These are phyloP conservation scores for Pleurotus tuber-regium DNA, from an alignment of 768 basidiomycete species.

Conservation along the genomic window DNA sequence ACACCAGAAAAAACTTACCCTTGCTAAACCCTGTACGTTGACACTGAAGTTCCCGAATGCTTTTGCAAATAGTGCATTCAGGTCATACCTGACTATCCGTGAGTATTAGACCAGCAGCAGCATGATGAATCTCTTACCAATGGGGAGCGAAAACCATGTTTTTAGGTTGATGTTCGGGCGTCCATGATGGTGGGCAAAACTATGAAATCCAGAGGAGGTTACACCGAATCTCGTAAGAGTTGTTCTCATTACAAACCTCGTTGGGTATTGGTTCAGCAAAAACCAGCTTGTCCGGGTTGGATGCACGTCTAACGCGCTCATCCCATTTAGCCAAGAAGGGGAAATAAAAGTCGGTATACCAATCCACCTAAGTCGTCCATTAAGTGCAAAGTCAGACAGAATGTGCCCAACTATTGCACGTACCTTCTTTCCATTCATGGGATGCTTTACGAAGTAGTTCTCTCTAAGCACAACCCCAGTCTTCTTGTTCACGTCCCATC, in stretches of 20 bases:
- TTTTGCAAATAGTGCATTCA: slow-evolving; percentile 84
- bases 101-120: neutral
- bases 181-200: slow-evolving; percentile 83
- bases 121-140: slow-evolving; percentile 22
- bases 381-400: no score
- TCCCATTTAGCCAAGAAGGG: slow-evolving; percentile 74
- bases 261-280: slow-evolving; percentile 92
- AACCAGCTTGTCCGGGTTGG: slow-evolving; percentile 53
- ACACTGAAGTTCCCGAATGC: slow-evolving; percentile 82
- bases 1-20: slow-evolving; percentile 44
- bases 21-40: slow-evolving; percentile 90
- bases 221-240: neutral
- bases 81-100: slow-evolving; percentile 70
- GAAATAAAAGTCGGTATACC: slow-evolving; percentile 85
- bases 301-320: slow-evolving; percentile 47
- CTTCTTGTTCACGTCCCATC: slow-evolving; percentile 67
- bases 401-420: no score
- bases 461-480: slow-evolving; percentile 77
- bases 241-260: slow-evolving; percentile 52
- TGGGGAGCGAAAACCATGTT: slow-evolving; percentile 38
- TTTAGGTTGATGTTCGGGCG: slow-evolving; percentile 52
- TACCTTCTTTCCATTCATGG: slow-evolving; percentile 61
- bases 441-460: slow-evolving; percentile 79
- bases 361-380: slow-evolving; percentile 73
- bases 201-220: slow-evolving; percentile 26